Evolutionary conservation across 495 filamentous ascomycete species (phyloP).

Genomic region (Letharia columbiana): DNA sequence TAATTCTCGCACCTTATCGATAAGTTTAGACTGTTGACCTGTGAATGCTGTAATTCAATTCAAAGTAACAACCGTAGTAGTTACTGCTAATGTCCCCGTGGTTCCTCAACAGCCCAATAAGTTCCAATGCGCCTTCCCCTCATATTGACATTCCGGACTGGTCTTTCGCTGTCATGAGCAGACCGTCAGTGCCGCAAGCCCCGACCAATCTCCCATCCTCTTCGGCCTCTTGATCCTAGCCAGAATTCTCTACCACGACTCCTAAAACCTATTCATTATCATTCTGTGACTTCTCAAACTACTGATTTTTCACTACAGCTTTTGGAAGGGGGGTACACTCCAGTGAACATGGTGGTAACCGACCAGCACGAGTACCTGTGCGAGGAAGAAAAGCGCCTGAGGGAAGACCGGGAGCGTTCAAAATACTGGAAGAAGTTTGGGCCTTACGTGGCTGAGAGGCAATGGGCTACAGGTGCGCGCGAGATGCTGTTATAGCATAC

Average conservation of each 20-base stretch:
- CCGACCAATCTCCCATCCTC: neutral
- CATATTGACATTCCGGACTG: neutral
- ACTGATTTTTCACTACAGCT: neutral
- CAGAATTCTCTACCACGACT: neutral
- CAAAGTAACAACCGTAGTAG: too few relatives aligned
- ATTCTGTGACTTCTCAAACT: neutral
- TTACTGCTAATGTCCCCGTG: too few relatives aligned
- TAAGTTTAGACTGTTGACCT: too few relatives aligned
- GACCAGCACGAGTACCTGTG: constrained; percentile 76
- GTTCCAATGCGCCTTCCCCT: neutral
- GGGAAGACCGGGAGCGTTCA: constrained; percentile 67
- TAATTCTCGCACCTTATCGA: too few relatives aligned
- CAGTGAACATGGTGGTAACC: constrained; percentile 66
- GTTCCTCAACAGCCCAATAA: too few relatives aligned
- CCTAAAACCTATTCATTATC: neutral
- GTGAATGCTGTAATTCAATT: too few relatives aligned
- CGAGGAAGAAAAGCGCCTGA: constrained; percentile 79
- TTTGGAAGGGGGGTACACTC: neutral
- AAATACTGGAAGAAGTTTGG: constrained; percentile 80
- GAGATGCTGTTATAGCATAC: neutral
- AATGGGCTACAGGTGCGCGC: constrained; percentile 75
- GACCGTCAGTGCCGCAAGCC: neutral
- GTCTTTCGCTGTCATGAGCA: neutral
- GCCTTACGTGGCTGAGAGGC: constrained; percentile 45
- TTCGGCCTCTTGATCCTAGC: neutral